A percentile compares a stretch with the other conserved stretches of the same genome.
Evolutionary conservation across 768 basidiomycete genomes (phyloP).

Genomic region (Tylopilus subfusipes): DNA sequence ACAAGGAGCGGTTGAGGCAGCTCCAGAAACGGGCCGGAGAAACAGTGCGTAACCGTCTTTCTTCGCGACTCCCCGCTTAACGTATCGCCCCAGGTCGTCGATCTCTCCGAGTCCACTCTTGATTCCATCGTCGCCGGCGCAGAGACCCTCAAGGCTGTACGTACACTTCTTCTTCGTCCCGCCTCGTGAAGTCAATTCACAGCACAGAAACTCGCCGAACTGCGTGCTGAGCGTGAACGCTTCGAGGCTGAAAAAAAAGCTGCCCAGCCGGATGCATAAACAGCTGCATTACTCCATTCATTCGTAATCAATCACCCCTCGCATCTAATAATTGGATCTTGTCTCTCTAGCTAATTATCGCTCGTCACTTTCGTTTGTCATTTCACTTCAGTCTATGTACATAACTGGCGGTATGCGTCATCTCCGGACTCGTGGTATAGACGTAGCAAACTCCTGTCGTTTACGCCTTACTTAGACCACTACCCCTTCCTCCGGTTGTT

Average conservation of each 20-base stretch:
- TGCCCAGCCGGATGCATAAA: conserved; percentile 26
- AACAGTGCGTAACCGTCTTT: conserved; percentile 35
- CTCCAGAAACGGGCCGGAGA: conserved; percentile 50
- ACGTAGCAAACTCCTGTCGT: background rate
- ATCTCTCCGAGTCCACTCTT: conserved; percentile 65
- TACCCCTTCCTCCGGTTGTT: conserved; percentile 15
- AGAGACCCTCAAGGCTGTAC: conserved; percentile 57
- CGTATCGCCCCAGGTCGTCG: conserved; percentile 41
- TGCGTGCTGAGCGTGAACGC: conserved; percentile 31
- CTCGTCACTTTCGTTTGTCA: background rate
- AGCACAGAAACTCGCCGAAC: conserved; percentile 33
- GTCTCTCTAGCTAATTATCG: conserved; percentile 13
- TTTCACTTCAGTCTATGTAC: background rate
- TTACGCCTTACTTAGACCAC: conserved; percentile 9
- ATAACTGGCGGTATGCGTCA: background rate
- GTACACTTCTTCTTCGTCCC: conserved; percentile 21
- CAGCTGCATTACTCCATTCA: conserved; percentile 6
- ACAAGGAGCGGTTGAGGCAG: conserved; percentile 44
- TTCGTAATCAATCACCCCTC: conserved; percentile 23
- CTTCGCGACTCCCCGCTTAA: background rate
- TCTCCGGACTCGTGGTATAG: background rate
- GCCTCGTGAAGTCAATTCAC: background rate
- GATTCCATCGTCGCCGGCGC: conserved; percentile 56
- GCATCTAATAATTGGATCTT: conserved; percentile 32
- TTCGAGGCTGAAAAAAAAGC: conserved; percentile 47